Conservation (phyloP, 2,329 filamentous ascomycete genomes). For the Decorospora gaudefroyi region DNA sequence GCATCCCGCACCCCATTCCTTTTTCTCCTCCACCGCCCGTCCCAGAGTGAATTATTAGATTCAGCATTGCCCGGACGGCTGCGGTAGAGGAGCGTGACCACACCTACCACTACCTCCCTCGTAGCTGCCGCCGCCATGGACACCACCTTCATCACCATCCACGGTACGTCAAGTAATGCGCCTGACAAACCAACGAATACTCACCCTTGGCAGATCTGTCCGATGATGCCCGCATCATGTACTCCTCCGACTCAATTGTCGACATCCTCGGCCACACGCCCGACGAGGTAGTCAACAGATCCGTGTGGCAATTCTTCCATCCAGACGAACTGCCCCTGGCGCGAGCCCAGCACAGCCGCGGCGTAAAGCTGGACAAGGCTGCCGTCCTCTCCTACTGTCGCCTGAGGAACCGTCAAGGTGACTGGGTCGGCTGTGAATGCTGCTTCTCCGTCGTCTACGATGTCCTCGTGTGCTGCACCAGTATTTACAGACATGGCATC, state of each 20-base stretch:
- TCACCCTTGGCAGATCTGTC: slow-evolving; percentile 64
- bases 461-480: slow-evolving; percentile 82
- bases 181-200: slow-evolving; percentile 10
- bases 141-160: slow-evolving; percentile 89
- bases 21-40: slow-evolving; percentile 33
- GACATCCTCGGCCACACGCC: slow-evolving; percentile 82
- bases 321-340: slow-evolving; percentile 78
- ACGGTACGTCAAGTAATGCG: slow-evolving; percentile 62
- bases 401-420: slow-evolving; percentile 68
- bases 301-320: slow-evolving; percentile 86
- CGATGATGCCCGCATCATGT: slow-evolving; percentile 76
- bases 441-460: slow-evolving; percentile 89
- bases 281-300: slow-evolving; percentile 73
- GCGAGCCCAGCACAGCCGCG: slow-evolving; percentile 70
- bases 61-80: slow-evolving; percentile 35
- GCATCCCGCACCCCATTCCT: slow-evolving; percentile 4
- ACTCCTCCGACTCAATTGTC: slow-evolving; percentile 79
- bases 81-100: slow-evolving; percentile 24
- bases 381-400: slow-evolving; percentile 81
- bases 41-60: slow-evolving; percentile 48
- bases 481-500: slow-evolving; percentile 70
- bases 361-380: slow-evolving; percentile 79
- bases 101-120: background rate
- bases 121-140: slow-evolving; percentile 55
- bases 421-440: slow-evolving; percentile 81